Conservation (phyloP, 139 green algal species). For the Chlamydomonas urium region DNA sequence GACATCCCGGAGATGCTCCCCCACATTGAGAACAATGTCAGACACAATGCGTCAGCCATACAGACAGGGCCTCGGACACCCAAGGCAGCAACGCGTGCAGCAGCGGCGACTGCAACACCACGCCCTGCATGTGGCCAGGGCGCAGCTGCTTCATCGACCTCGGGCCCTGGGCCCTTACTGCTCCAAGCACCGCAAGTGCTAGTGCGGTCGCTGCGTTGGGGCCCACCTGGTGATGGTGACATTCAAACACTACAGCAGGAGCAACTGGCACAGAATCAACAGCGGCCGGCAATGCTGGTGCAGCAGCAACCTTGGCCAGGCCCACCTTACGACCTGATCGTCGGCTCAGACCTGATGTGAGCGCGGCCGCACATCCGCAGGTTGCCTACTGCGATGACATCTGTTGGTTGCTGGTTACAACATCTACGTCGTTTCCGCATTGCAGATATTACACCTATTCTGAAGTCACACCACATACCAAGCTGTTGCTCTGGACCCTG, state of each 20-base stretch:
- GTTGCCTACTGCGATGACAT: background rate
- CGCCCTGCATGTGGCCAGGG: background rate
- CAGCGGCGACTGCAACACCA: background rate
- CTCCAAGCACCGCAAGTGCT: background rate
- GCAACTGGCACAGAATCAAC: background rate
- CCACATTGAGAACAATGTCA: constrained; percentile 21
- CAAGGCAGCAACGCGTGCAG: background rate
- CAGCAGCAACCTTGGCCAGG: constrained; percentile 4
- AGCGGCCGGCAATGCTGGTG: background rate
- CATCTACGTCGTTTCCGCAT: background rate
- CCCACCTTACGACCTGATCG: constrained; percentile 17
- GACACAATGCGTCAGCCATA: constrained; percentile 8
- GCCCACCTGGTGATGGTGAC: constrained; percentile 19
- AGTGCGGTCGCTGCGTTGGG: constrained; percentile 17
- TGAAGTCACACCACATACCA: constrained; percentile 42
- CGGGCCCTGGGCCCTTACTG: background rate
- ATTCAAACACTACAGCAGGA: background rate
- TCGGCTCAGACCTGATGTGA: constrained; percentile 21
- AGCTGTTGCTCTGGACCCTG: constrained; percentile 45
- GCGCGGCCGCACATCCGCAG: background rate
- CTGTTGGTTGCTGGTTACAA: background rate
- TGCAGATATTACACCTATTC: constrained; percentile 18
- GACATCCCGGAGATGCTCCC: constrained; percentile 41
- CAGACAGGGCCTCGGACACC: background rate
- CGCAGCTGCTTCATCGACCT: background rate